Evolutionary conservation across 2,329 filamentous ascomycete genomes (phyloP).

Genomic region (Penicillium vulpinum): DNA sequence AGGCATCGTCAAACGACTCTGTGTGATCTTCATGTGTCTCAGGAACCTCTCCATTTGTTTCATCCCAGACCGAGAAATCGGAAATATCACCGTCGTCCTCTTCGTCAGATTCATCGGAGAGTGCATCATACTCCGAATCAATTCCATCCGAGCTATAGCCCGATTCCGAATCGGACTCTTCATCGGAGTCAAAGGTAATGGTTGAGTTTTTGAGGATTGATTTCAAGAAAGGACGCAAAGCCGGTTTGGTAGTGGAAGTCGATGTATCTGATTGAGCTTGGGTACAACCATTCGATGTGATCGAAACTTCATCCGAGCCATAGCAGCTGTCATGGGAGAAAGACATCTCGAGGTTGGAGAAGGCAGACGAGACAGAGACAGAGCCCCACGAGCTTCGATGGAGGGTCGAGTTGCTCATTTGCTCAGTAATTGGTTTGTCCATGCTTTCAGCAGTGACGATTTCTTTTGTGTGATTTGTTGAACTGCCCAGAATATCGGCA

Average conservation of each 20-base stretch:
- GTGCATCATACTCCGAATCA: constrained; percentile 30
- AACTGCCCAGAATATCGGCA: neutral
- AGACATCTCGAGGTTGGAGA: constrained; percentile 39
- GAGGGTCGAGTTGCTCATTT: constrained; percentile 30
- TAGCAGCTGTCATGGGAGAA: constrained; percentile 43
- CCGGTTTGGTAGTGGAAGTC: constrained; percentile 21
- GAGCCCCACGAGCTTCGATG: constrained; percentile 40
- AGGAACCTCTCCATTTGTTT: constrained; percentile 29
- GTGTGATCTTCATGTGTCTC: constrained; percentile 33
- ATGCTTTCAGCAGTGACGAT: neutral
- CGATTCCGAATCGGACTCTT: constrained; percentile 34
- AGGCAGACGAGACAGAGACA: constrained; percentile 39
- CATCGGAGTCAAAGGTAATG: constrained; percentile 25
- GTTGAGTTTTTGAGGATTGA: constrained; percentile 38
- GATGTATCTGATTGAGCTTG: constrained; percentile 24
- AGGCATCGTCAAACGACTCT: constrained; percentile 37
- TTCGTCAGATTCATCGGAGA: constrained; percentile 27
- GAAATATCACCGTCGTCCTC: constrained; percentile 33
- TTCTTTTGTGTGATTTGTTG: neutral
- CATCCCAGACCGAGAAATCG: constrained; percentile 32
- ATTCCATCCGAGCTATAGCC: constrained; percentile 40
- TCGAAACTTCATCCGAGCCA: constrained; percentile 40
- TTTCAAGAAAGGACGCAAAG: constrained; percentile 31
- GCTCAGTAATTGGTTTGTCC: constrained; percentile 9
- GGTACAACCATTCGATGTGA: constrained; percentile 31